Evolutionary conservation across 257 asterid genomes (phyloP).

Genomic region (Solanum ossicruentum): DNA sequence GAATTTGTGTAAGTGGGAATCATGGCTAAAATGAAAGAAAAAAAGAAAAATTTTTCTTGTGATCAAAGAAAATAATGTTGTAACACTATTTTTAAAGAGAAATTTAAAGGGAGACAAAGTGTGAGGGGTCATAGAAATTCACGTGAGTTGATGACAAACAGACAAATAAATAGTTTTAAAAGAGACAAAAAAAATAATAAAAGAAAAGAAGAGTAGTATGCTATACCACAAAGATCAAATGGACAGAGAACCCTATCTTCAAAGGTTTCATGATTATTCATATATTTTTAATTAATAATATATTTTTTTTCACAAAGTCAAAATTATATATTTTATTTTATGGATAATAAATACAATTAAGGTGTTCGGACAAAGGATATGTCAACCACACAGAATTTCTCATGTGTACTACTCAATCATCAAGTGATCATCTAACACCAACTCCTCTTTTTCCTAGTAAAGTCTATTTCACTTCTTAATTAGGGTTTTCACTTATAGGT

Average conservation of each 20-base stretch:
- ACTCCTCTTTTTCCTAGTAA: not conserved
- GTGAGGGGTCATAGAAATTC: constrained; percentile 18
- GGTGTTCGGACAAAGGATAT: not conserved
- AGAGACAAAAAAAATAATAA: constrained; percentile 45
- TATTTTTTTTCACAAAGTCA: not conserved
- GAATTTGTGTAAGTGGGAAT: constrained; percentile 23
- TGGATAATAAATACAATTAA: not conserved
- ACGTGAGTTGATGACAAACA: constrained; percentile 49
- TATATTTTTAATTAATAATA: not conserved
- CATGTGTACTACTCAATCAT: not conserved
- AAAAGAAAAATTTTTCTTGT: not conserved
- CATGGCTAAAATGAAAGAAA: not conserved
- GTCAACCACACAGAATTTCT: not conserved
- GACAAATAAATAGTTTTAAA: constrained; percentile 26
- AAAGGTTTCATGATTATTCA: not conserved
- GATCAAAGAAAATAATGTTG: not conserved
- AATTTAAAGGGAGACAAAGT: constrained; percentile 8
- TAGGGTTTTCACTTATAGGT: not conserved
- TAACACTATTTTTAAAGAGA: not conserved
- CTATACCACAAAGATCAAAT: constrained; percentile 75
- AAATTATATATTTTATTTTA: not conserved
- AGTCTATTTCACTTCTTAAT: not conserved
- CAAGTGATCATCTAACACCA: not conserved
- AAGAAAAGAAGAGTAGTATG: constrained; percentile 49
- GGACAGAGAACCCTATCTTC: constrained; percentile 68